Conservation (phyloP, 352 stramenopile genomes). For the Blastocystis sp. region DNA sequence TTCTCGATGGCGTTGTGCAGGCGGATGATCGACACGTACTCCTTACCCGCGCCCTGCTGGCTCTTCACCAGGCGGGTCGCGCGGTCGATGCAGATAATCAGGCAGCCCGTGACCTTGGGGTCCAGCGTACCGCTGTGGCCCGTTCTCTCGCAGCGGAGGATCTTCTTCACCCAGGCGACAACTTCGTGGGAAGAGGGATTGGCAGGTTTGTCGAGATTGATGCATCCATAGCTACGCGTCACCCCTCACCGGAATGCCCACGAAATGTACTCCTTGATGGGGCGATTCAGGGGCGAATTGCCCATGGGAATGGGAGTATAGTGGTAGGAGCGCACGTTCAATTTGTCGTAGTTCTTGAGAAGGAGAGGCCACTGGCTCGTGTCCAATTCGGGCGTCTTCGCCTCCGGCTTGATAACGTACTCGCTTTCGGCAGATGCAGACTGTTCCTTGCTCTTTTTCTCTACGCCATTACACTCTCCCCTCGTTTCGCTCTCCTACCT, state of each 20-base stretch:
- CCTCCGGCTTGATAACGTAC: conserved; percentile 71
- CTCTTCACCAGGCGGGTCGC: conserved; percentile 85
- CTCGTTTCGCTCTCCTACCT: too few species aligned
- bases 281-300: conserved; percentile 90
- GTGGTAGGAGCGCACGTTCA: conserved; percentile 96
- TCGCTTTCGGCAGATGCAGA: conserved; percentile 14
- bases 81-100: conserved; percentile 99
- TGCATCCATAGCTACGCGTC: conserved; percentile 87
- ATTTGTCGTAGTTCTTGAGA: conserved; percentile 97
- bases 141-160: conserved; percentile 98
- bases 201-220: conserved; percentile 99
- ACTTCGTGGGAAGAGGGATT: conserved; percentile 99
- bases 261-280: conserved; percentile 91
- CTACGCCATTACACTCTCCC: background rate
- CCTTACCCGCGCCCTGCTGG: conserved; percentile 93
- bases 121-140: conserved; percentile 97
- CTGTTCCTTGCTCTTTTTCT: conserved; percentile 41
- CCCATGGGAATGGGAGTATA: conserved; percentile 97
- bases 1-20: conserved; percentile 90
- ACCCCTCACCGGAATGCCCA: background rate
- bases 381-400: conserved; percentile 69
- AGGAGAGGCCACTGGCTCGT: conserved; percentile 88
- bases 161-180: conserved; percentile 98
- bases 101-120: conserved; percentile 98
- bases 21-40: conserved; percentile 96